Percentiles rank a stretch among this genome's conserved stretches.
These are phyloP conservation scores for Corynespora cassiicola DNA, from an alignment of 2,329 filamentous ascomycete genomes.

Conservation along the genomic window DNA sequence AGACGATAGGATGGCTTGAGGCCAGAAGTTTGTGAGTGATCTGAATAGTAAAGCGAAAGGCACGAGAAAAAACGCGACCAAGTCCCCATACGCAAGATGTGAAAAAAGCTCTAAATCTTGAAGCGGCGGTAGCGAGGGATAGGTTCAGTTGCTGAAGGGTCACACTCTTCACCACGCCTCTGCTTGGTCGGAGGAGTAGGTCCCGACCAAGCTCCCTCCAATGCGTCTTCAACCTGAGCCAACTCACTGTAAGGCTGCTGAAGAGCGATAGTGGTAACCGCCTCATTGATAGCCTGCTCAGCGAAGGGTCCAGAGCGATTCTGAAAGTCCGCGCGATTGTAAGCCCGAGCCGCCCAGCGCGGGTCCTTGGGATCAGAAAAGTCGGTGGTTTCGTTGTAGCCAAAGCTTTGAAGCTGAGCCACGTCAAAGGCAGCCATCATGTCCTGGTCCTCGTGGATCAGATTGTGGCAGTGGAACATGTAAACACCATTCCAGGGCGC, in stretches of 20 bases:
- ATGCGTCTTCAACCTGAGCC: conserved; percentile 22
- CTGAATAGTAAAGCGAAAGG: too few species aligned
- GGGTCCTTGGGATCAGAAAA: conserved; percentile 35
- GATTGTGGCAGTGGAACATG: conserved; percentile 57
- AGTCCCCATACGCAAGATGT: too few species aligned
- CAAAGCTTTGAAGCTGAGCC: conserved; percentile 38
- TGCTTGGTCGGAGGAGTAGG: conserved; percentile 8
- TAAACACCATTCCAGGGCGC: conserved; percentile 56
- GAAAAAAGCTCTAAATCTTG: conserved; percentile 4
- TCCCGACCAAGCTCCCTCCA: conserved; percentile 21
- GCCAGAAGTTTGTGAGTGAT: too few species aligned
- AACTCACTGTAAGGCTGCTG: conserved; percentile 32
- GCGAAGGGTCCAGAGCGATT: conserved; percentile 21
- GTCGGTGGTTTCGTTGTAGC: conserved; percentile 41
- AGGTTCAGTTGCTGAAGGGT: neutral
- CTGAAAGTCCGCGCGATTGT: conserved; percentile 15
- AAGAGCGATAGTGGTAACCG: conserved; percentile 19
- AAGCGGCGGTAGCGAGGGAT: conserved; percentile 13
- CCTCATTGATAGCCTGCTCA: conserved; percentile 12
- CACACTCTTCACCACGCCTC: too few species aligned
- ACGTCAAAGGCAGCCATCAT: conserved; percentile 56
- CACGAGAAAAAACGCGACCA: too few species aligned
- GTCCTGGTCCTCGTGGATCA: conserved; percentile 54
- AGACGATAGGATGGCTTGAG: too few species aligned
- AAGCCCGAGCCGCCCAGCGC: conserved; percentile 25